Evolutionary conservation across 805 yeast genomes (phyloP), one percentile per base, ranked within the genome.

Genomic region (Myxozyma neglecta): DNA sequence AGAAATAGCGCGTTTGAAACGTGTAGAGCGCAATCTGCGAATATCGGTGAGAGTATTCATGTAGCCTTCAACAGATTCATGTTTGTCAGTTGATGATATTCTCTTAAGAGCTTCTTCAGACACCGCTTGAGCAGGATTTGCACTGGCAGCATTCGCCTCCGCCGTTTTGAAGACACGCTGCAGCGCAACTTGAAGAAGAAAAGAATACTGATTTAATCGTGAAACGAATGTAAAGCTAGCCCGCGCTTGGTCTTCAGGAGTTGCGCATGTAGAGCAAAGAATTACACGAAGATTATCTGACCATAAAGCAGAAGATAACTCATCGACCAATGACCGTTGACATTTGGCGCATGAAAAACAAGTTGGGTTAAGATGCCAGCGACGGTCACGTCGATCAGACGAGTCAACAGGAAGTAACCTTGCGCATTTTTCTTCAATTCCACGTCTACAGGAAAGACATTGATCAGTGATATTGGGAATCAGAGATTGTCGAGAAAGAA

Each of bases 171-270:
- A 65, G 45, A 49, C 88, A 59, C 97, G 80, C 2, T 88, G 83
- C 51, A 92, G 78, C 0, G 98, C 98, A 64, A 94, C 90, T 69
- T 89, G 87, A 67, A 92, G 77, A 50, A 94, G 76, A 71, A 85
- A 90, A 18, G 86, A 79, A 70, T 91, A 81, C 74, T 94, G 98
- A 18, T 83, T 74, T 52, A 90, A 80, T 61, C 85, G 86, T 5
- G 90, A 81, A 0, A 91, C 86, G n/a, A 75, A 69, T 52, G 77
- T 80, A 70, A 90, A 86, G 14, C 65, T 68, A 4, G 50, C 0
- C 88, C 75, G 72, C 0, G 84, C 80, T 24, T 56, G 39, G 63
- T 80, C 81, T 1, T 80, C 80, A 57, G 77, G 76, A 2, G 80
- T 69, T 0, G 85, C 81, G 74, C 97, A 91, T 36, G 81, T 79